phyloP scores from a whole-genome alignment of 2,329 filamentous ascomycete genomes.

The Fusarium keratoplasticum region DNA sequence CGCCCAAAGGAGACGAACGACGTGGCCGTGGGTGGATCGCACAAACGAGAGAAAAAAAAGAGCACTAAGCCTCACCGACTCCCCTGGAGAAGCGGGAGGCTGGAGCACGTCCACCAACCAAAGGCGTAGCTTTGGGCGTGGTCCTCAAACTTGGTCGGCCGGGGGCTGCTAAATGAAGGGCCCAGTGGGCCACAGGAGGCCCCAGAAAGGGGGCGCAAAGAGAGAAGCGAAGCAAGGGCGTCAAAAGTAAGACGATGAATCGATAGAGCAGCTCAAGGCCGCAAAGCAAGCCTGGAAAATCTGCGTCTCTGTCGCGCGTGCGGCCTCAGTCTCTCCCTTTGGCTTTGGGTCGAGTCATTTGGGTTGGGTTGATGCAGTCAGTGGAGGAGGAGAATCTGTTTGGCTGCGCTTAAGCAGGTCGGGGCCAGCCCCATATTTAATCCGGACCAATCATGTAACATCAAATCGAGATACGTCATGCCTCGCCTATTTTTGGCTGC shows the following conservation, averaged over 20 bases:
- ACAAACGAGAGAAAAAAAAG: conserved; percentile 16
- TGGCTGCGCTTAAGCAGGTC: conserved; percentile 3
- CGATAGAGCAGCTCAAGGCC: background rate
- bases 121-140: background rate
- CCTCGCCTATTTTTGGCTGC: conserved; percentile 11
- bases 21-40: conserved; percentile 33
- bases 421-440: conserved; percentile 28
- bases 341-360: conserved; percentile 30
- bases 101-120: conserved; percentile 30
- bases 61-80: conserved; percentile 40
- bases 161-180: conserved; percentile 30
- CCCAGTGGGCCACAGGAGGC: conserved; percentile 29
- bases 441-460: conserved; percentile 33
- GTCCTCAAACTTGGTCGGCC: conserved; percentile 8
- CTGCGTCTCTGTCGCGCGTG: background rate
- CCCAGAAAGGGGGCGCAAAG: conserved; percentile 7
- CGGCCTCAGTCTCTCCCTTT: conserved; percentile 9
- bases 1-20: conserved; percentile 37
- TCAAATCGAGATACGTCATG: conserved; percentile 32
- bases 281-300: conserved; percentile 2
- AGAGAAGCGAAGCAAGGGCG: background rate
- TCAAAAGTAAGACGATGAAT: background rate
- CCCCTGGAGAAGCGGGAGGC: conserved; percentile 28
- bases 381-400: conserved; percentile 32
- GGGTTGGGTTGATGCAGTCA: conserved; percentile 10